Evolutionary conservation across 2,329 filamentous ascomycete genomes (phyloP), one percentile per base, ranked within the genome.

Genomic region (Hymenoscyphus occultus): DNA sequence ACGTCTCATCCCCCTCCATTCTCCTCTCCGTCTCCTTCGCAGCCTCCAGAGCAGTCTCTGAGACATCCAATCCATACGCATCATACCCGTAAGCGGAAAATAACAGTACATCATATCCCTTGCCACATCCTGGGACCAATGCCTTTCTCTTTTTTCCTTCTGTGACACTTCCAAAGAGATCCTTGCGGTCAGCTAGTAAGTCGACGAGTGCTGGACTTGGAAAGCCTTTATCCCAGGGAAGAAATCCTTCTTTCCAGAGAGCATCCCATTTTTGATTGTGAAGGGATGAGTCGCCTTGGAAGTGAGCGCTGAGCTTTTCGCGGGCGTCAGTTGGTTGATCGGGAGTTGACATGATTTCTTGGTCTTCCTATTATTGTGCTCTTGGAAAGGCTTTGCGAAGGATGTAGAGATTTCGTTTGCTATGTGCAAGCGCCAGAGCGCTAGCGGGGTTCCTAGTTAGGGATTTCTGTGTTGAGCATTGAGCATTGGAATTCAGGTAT

Each of bases 41-140:
- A 40, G 78, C 78, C 12, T 80, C 76, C 9, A 81, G 70, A 2
- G 81, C 82, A 14, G 71, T 73, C 54, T 58, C 56, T 2, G 74
- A 75, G 14, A 74, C 95, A 91, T 13, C 68, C 1, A 96, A 78
- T 0, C 91, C 93, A 72, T 86, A 88, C 1, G 87, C 86, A 77
- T 96, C 89, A 75, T 91, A 95, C 0, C 92, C 92, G 73, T 89
- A 86, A 10, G 86, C 85, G 60, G 87, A 85, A 56, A 96, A 82
- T 45, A 96, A 80, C 10, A 92, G 81, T 1, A 92, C 90, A 78
- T 96, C 93, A 73, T 95, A 90, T 5, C 92, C 93, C 58, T 85
- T 84, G 0, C 92, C 93, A 76, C 92, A 96, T 5, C 92, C 92
- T 0, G 92, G 90, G 0, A 96, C 89, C 9, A 96, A 80, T 1